phyloP scores from a whole-genome alignment of 805 yeast species.

The Saturnispora ahearnii region DNA sequence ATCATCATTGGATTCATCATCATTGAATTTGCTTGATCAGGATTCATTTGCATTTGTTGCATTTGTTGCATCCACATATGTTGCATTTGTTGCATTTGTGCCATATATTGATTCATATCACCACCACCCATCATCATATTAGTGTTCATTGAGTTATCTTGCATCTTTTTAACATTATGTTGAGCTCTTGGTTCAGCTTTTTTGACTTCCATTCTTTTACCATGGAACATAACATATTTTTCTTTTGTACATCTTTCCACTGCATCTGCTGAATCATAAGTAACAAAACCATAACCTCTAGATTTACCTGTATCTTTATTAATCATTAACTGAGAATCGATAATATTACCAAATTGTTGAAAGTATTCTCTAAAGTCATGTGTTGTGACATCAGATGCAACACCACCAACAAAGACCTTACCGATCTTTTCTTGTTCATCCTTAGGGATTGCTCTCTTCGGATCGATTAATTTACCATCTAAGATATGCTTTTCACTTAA shows the following conservation, averaged over 20 bases:
- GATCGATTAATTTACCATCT: conserved; percentile 95
- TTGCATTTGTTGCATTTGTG: conserved; percentile 49
- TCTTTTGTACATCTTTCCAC: conserved; percentile 82
- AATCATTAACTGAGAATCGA: conserved; percentile 94
- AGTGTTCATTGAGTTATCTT: conserved; percentile 10
- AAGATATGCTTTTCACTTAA: conserved; percentile 77
- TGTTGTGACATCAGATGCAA: conserved; percentile 88
- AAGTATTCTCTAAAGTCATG: conserved; percentile 81
- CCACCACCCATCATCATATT: conserved; percentile 28
- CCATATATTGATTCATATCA: conserved; percentile 46
- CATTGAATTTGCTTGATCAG: conserved; percentile 15
- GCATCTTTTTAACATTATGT: conserved; percentile 27
- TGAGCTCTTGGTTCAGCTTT: conserved; percentile 77
- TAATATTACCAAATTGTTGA: conserved; percentile 78
- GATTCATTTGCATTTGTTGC: conserved; percentile 25
- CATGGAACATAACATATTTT: conserved; percentile 75
- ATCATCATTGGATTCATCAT: conserved; percentile 13
- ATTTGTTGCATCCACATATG: conserved; percentile 27
- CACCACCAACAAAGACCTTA: conserved; percentile 95
- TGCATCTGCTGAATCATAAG: conserved; percentile 90
- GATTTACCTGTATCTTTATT: conserved; percentile 96
- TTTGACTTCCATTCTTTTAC: conserved; percentile 76
- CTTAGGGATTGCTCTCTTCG: conserved; percentile 93
- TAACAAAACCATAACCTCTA: conserved; percentile 94
- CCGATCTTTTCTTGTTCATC: conserved; percentile 97